Evolutionary conservation across 345 rosid species (phyloP).

Genomic region (Cardiospermum halicacabum): DNA sequence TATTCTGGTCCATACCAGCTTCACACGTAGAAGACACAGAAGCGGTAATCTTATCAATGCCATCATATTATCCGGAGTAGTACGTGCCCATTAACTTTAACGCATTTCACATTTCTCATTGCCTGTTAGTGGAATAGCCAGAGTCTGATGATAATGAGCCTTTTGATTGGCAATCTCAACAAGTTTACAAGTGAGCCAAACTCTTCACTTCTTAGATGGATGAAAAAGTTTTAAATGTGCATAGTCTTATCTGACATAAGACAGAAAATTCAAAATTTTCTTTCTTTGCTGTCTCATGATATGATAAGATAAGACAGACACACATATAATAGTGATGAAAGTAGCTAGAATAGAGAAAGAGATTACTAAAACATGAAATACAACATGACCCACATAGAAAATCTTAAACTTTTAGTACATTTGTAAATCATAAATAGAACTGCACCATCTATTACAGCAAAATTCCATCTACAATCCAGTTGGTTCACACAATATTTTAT

Average conservation of each 20-base stretch:
- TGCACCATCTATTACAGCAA: neutral
- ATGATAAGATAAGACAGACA: neutral
- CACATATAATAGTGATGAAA: too few species aligned
- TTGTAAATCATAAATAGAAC: neutral
- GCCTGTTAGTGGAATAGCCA: conserved; percentile 32
- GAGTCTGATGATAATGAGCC: conserved; percentile 31
- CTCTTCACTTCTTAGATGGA: neutral
- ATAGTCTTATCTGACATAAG: neutral
- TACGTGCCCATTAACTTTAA: conserved; percentile 24
- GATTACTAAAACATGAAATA: neutral
- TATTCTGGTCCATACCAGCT: conserved; percentile 27
- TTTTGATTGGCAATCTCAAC: conserved; percentile 22
- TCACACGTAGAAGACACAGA: conserved; percentile 35
- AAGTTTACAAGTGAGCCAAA: conserved; percentile 7
- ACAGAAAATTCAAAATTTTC: neutral
- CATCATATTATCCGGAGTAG: conserved; percentile 21
- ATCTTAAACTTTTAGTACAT: neutral
- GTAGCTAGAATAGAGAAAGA: neutral
- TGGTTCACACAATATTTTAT: neutral
- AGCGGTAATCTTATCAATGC: conserved; percentile 28
- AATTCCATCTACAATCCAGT: neutral
- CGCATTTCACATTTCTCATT: conserved; percentile 25
- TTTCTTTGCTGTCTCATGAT: neutral
- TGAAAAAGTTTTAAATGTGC: conserved; percentile 7
- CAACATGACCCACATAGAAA: neutral